Percentiles rank a stretch among this genome's conserved stretches.
Evolutionary conservation across 176 grass and related monocot species (phyloP).

Genomic region (Poa pratensis): DNA sequence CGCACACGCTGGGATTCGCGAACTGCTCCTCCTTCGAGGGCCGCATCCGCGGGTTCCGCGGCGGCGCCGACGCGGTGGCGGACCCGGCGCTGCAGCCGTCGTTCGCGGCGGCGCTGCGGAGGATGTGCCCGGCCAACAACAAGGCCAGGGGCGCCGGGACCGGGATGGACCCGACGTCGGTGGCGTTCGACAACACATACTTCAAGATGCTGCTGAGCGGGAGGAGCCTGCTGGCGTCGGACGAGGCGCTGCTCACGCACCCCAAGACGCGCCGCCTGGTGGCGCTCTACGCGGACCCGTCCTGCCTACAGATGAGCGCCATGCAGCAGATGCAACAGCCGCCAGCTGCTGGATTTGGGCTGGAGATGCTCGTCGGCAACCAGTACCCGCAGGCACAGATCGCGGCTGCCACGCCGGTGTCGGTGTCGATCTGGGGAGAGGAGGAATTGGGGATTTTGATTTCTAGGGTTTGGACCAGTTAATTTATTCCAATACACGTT

Average conservation of each 20-base stretch:
- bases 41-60: slow-evolving; percentile 58
- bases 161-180: slow-evolving; percentile 62
- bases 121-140: slow-evolving; percentile 75
- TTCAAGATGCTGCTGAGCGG: slow-evolving; percentile 71
- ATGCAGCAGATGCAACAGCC: slow-evolving; percentile 49
- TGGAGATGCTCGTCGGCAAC: slow-evolving; percentile 66
- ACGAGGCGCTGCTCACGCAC: slow-evolving; percentile 79
- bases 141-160: slow-evolving; percentile 56
- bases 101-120: slow-evolving; percentile 70
- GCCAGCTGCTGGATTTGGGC: slow-evolving; percentile 43
- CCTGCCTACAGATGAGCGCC: slow-evolving; percentile 68
- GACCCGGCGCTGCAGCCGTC: slow-evolving; percentile 66
- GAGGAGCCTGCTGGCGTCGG: slow-evolving; percentile 68
- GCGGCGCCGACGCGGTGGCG: neutral
- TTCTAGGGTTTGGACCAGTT: too few relatives aligned
- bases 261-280: slow-evolving; percentile 67
- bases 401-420: neutral
- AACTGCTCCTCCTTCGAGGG: slow-evolving; percentile 92
- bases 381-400: slow-evolving; percentile 33
- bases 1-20: slow-evolving; percentile 88
- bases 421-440: neutral
- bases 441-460: too few relatives aligned
- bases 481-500: too few relatives aligned
- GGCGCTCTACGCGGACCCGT: slow-evolving; percentile 63
- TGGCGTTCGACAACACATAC: slow-evolving; percentile 82